Evolutionary conservation across 768 basidiomycete genomes (phyloP), one percentile per base, ranked within the genome.

Genomic region (Leccinum broughii): DNA sequence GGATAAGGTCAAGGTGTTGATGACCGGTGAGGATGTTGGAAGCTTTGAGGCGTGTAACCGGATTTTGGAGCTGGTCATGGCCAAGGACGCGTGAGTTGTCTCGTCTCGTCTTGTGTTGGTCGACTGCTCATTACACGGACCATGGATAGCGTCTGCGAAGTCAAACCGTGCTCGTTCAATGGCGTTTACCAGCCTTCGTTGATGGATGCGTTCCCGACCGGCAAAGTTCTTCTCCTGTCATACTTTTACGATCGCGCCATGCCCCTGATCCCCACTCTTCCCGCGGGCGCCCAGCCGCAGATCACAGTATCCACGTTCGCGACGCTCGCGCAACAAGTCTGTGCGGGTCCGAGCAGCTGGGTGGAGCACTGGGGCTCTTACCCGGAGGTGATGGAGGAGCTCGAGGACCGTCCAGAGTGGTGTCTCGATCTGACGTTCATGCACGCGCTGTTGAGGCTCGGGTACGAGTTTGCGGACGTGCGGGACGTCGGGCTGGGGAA

Each of bases 111-210:
- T 28, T 54, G 56, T 8, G 46, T 6, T 54, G 32, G 20, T 39
- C 8, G 5, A 8, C 1, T 39, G 41, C 7, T 51, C 1, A 41
- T 39, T 20, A 1, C 17, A 32, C 7, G 54, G 54, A 46, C 4
- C 17, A 26, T 30, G 51, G 20, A 28, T 51, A 90, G 93, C 0
- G 82, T 94, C 60, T 99, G 96, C 74, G 86, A 92, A 66, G 79
- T 89, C 62, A 92, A 95, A 68, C 97, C 97, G 0, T 99, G 97
- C 72, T 92, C 96, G 5, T 99, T 99, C 78, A 88, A 93, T 68
- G 97, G 97, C 13, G 93, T 97, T 26, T 98, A 98, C 77, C 97
- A 99, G 72, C 97, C 97, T 2, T 90, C 90, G 14, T 80, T 98
- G 26, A 78, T 90, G 59, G 91, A 96, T 62, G 88, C 92, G 10